A percentile compares a stretch with the other conserved stretches of the same genome.
Conservation (phyloP, 352 stramenopile genomes). For the Halophytophthora polymorphica region DNA sequence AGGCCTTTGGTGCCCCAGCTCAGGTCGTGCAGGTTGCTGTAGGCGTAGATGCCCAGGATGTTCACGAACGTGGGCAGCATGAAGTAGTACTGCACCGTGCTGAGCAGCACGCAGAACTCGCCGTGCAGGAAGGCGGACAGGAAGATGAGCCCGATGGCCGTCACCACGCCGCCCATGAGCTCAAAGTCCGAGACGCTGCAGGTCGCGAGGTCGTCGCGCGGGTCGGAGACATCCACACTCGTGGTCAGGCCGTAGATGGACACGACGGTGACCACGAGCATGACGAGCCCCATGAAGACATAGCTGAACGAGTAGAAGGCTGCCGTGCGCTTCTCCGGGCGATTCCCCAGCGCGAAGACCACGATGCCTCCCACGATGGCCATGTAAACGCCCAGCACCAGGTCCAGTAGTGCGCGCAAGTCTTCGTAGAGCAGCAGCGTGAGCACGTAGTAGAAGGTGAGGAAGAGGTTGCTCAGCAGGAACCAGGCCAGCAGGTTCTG, state of each 20-base stretch:
- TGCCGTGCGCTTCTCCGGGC: constrained; percentile 39
- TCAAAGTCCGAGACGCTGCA: constrained; percentile 39
- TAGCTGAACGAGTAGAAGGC: constrained; percentile 45
- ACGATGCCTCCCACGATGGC: constrained; percentile 37
- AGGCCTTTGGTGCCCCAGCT: constrained; percentile 86
- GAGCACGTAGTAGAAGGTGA: constrained; percentile 51
- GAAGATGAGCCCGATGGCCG: constrained; percentile 62
- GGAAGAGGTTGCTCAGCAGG: constrained; percentile 43
- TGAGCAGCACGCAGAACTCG: constrained; percentile 82
- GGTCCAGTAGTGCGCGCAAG: constrained; percentile 25
- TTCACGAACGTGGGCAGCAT: constrained; percentile 89
- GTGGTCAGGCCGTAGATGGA: constrained; percentile 76
- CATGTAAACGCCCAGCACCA: constrained; percentile 35
- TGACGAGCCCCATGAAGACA: constrained; percentile 43
- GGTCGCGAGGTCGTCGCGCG: constrained; percentile 19
- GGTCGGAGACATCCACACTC: constrained; percentile 36
- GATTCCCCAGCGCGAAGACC: constrained; percentile 46
- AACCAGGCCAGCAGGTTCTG: constrained; percentile 46
- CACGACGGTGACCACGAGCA: constrained; percentile 37
- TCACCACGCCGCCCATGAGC: constrained; percentile 78
- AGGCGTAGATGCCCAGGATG: constrained; percentile 90
- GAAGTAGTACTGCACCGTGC: constrained; percentile 81
- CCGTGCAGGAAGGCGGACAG: constrained; percentile 69
- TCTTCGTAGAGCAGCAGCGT: constrained; percentile 31
- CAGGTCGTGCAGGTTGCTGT: constrained; percentile 87